Conservation (phyloP, 352 stramenopile genomes). For the Blastocystis hominis region DNA sequence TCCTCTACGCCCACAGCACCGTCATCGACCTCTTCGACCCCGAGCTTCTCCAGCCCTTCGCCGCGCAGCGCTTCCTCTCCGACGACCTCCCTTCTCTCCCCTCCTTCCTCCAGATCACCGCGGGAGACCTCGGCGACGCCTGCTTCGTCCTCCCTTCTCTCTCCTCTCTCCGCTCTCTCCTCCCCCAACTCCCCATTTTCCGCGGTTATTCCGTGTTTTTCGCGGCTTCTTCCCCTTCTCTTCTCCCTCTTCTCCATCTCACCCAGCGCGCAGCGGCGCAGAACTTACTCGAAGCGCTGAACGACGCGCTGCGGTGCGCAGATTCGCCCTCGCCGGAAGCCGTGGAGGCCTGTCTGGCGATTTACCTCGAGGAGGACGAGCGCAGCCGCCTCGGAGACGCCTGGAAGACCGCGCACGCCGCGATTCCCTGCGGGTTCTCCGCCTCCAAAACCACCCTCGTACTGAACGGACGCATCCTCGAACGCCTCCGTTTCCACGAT, state of each 20-base stretch:
- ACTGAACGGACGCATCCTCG: not conserved
- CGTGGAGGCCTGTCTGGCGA: not conserved
- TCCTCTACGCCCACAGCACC: not conserved
- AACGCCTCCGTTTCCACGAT: not conserved
- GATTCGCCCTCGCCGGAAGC: not conserved
- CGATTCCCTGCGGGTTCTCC: not conserved
- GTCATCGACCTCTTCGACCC: not conserved
- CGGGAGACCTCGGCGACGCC: not conserved
- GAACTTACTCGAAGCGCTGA: not conserved
- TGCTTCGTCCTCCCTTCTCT: not conserved
- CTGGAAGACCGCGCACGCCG: not conserved
- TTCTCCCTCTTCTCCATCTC: not conserved
- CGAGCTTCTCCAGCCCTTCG: not conserved
- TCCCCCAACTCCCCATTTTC: not conserved
- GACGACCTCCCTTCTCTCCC: not conserved
- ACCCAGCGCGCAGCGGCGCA: not conserved
- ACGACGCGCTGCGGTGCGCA: not conserved
- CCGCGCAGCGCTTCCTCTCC: not conserved
- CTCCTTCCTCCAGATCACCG: not conserved
- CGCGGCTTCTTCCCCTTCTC: not conserved
- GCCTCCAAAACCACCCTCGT: not conserved
- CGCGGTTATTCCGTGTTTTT: not conserved
- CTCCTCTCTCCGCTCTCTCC: not conserved
- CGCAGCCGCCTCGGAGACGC: not conserved
- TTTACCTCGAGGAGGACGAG: constrained; percentile 32